Base-by-base conservation (phyloP, 176 grass and related monocot genomes). In the Saccharum spontaneum region DNA sequence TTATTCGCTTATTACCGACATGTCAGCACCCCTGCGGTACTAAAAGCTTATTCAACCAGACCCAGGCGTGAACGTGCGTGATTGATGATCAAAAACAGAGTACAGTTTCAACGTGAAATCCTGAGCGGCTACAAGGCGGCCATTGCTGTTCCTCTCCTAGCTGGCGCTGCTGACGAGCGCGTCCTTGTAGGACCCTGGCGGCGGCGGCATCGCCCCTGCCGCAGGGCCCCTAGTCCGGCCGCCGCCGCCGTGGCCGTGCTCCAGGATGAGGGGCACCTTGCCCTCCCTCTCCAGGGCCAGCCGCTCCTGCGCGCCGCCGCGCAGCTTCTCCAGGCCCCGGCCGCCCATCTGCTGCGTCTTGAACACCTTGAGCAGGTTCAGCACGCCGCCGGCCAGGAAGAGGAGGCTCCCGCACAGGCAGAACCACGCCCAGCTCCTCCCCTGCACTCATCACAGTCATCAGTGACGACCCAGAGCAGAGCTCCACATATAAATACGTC, bases 331-430 rank as follows among this genome's bases (percentile, higher is more conserved):
- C 5, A 98, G 74, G 8, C 78, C 75, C n/a, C 66, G 66, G 0
- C 89, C 88, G 52, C 87, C 90, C 86, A 94, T 94, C 81, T 88
- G 90, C 83, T 95, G 97, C 93, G 89, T 90, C 92, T 95, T 89
- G 88, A 92, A 95, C 84, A 98, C 97, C 66, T 98, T 98, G 38
- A 89, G 80, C 1, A 95, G 89, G 85, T 98, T 98, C 74, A 95
- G 10, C 24, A 94, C 11, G 10, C 81, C 93, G 38, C 88, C 97
- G 0, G 69, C 49, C 7, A 91, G 46, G 85, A 98, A 94, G 22
- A 95, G 86, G 3, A 89, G 37, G 88, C 96, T 95, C 14, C 91
- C 89, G 40, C 34, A 79, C 13, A 98, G 61, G 60, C 89, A 84
- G 52, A 91, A 76, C 93, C 89, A 95, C 31, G 49, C 65, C 91